A percentile compares a stretch with the other conserved stretches of the same genome.
These are phyloP conservation scores for Lycium ferocissimum DNA, from an alignment of 257 asterid species.

Conservation along the genomic window DNA sequence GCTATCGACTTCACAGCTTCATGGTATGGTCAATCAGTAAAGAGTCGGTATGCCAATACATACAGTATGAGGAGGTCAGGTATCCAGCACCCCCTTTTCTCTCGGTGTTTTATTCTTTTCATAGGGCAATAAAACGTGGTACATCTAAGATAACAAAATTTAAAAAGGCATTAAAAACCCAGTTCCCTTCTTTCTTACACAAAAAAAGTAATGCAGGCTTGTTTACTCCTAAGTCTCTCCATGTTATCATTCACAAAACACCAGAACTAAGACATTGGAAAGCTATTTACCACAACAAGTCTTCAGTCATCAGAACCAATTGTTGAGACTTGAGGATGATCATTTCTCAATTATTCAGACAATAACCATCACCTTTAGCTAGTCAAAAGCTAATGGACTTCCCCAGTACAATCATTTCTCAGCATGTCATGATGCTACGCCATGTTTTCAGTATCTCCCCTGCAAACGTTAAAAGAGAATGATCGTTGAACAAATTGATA, in stretches of 20 bases:
- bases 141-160: not conserved
- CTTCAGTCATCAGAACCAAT: not conserved
- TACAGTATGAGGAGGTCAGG: too few relatives aligned
- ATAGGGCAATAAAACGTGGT: too few relatives aligned
- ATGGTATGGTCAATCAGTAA: too few relatives aligned
- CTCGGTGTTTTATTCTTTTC: too few relatives aligned
- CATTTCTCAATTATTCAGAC: constrained; percentile 9
- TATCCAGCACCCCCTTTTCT: too few relatives aligned
- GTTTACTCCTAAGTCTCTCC: not conserved
- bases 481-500: not conserved
- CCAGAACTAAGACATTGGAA: not conserved
- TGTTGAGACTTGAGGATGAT: not conserved
- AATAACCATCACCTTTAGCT: not conserved
- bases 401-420: constrained; percentile 3
- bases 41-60: too few relatives aligned
- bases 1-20: too few relatives aligned
- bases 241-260: not conserved
- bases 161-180: not conserved
- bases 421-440: not conserved
- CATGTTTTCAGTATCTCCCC: not conserved
- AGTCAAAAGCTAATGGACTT: not conserved
- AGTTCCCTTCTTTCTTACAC: not conserved
- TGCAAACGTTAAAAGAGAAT: not conserved
- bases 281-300: not conserved
- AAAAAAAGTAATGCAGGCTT: not conserved